Base-by-base conservation (phyloP, 192 early-diverging fungal species). In the Phycomyces blakesleeanus region DNA sequence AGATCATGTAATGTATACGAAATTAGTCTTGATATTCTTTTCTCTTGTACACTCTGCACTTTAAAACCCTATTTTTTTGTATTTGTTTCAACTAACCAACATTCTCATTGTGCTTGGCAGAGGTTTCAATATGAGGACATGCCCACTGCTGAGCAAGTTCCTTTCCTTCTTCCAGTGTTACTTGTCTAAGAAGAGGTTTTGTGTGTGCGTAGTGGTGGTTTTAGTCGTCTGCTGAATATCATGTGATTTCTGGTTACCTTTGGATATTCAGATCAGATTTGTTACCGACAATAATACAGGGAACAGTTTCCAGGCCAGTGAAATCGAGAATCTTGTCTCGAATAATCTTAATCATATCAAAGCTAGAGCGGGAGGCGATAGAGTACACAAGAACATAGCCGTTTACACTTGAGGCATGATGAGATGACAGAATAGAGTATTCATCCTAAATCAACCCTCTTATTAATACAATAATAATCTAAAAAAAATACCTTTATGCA, bases 321-420 rank as follows among this genome's bases (percentile, higher is more conserved):
- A 88, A 89, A 73, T 94, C 90, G 59, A 97, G 78, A 56, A 99
- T 95, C 75, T 99, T 97, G 66, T 97, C 93, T 9, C 93, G 81
- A 54, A 97, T 89, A 40, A 93, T 86, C 61, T 85, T 81, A 49
- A 88, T 86, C 81, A 97, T 92, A 50, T 99, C 95, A 71, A 97
- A 92, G 51, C 89, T 92, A 42, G 86, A 82, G 40, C 85, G 77
- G 49, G 88, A 90, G 25, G 88, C 84, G 27, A 99, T 88, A 1
- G 95, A 97, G 71, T 97, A 99, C 22, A 90, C 91, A 34, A 99
- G 81, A 44, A 99, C 86, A 71, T 94, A 99, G 8, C 93, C 97
- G 73, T 99, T 94, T 42, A 94, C 90, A 18, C 93, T 88, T 1
- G 95, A 82, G 0, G 89, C 89, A 71, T 95, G 93, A 39, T 89